A percentile compares a stretch with the other conserved stretches of the same genome.
Evolutionary conservation across 192 early-diverging fungal species (phyloP).

Genomic region (Coemansia sp.): DNA sequence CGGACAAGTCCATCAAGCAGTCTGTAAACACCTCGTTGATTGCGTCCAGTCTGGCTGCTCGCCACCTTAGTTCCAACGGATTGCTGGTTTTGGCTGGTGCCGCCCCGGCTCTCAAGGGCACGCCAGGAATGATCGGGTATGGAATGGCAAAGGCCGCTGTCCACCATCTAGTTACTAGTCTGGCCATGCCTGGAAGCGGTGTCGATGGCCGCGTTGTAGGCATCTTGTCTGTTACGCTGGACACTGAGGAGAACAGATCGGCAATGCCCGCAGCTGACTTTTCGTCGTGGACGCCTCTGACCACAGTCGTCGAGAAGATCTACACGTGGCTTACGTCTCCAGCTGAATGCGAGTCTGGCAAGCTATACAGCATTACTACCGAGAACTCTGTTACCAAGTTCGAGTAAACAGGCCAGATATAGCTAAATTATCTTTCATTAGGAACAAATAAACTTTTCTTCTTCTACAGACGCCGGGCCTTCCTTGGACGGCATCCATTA

Average conservation of each 20-base stretch:
- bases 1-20: conserved; percentile 80
- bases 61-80: conserved; percentile 67
- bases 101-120: conserved; percentile 68
- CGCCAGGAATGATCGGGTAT: conserved; percentile 86
- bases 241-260: conserved; percentile 90
- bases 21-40: conserved; percentile 82
- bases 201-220: conserved; percentile 76
- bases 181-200: conserved; percentile 70
- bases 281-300: conserved; percentile 83
- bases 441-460: background rate
- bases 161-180: conserved; percentile 82
- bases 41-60: conserved; percentile 78
- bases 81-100: conserved; percentile 83
- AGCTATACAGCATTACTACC: conserved; percentile 42
- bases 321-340: conserved; percentile 32
- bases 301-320: conserved; percentile 61
- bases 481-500: conserved; percentile 89
- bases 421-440: background rate
- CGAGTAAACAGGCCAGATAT: conserved; percentile 6
- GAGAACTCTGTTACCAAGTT: conserved; percentile 23
- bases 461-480: conserved; percentile 79
- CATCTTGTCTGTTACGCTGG: conserved; percentile 75
- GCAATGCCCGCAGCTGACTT: conserved; percentile 84
- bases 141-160: conserved; percentile 93
- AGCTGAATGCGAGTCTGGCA: conserved; percentile 30